Evolutionary conservation across 257 asterid species (phyloP).

Genomic region (Salvia splendens): DNA sequence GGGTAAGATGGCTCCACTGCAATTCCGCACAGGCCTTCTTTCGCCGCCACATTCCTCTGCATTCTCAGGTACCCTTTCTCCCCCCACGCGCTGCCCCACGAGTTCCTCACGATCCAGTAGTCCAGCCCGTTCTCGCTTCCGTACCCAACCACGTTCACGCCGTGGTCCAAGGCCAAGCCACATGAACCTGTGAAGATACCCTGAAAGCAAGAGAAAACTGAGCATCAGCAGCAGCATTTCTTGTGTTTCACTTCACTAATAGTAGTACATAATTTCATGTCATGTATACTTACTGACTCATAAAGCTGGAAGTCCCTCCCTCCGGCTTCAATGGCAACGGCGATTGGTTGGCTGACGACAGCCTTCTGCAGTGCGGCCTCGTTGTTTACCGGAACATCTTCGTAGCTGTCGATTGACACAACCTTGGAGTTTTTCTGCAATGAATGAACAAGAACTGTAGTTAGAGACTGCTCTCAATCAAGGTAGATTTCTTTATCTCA

Average conservation of each 20-base stretch:
- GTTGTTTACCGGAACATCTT: conserved; percentile 46
- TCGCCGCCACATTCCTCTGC: conserved; percentile 52
- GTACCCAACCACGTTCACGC: conserved; percentile 72
- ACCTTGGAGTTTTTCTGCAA: conserved; percentile 65
- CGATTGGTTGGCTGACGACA: conserved; percentile 52
- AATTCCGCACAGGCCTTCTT: conserved; percentile 65
- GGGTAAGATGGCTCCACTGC: conserved; percentile 82
- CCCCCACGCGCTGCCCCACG: conserved; percentile 81
- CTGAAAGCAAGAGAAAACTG: conserved; percentile 31
- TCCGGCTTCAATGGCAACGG: conserved; percentile 72
- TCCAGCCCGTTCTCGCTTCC: conserved; percentile 57
- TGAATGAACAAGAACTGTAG: conserved; percentile 6
- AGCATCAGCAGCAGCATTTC: not conserved
- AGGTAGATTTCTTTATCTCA: not conserved
- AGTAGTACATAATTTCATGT: no score
- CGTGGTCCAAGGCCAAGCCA: conserved; percentile 67
- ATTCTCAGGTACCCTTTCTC: conserved; percentile 73
- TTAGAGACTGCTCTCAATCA: not conserved
- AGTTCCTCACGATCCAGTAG: conserved; percentile 80
- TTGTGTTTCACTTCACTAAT: conserved; percentile 8
- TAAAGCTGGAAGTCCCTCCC: conserved; percentile 72
- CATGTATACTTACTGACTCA: conserved; percentile 42
- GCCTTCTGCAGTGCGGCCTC: conserved; percentile 63
- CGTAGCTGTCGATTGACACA: conserved; percentile 62
- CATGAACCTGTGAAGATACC: conserved; percentile 70